Base-by-base conservation (phyloP, 176 grass and related monocot species). In the Oryza coarctata region DNA sequence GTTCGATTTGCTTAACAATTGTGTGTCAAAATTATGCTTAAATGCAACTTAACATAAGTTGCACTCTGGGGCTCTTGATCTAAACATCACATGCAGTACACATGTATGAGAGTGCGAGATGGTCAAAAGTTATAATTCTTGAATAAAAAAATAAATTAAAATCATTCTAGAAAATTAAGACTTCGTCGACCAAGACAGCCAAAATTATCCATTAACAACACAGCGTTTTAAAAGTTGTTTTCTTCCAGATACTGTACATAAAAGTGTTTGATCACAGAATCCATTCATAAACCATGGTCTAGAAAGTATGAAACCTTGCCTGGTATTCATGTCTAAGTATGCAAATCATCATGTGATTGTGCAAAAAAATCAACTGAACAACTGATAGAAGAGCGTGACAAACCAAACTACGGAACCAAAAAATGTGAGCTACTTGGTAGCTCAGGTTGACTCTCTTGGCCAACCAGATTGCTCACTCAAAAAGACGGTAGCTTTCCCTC, bases 351-450 rank as follows among this genome's bases (percentile, higher is more conserved):
- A 7, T 32, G 27, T 36, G 43, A 22, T 17, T 55, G 35, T 69
- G 12, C 44, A 41, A 41, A 68, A 65, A 14, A n/a, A 6, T 20
- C 26, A 58, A 39, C 29, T 36, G 12, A 50, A 65, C n/a, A 55
- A 26, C 41, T 55, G 18, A 66, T 45, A 9, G 30, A 80, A 74
- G 61, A 58, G 77, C 61, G 26, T 74, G 84, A 58, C 3, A 36
- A 65, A 65, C 49, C 12, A 47, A 63, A 63, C 23, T 12, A 64
- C 63, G 11, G 12, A 73, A 50, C 40, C 27, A 36, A 29, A 71
- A 17, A 25, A 14, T 26, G 13, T 77, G n/a, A 18, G 20, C 65
- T 1, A 50, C 34, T 67, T 32, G 33, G 34, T 71, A 81, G 14
- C 34, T 47, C 10, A 86, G 62, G 25, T 71, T 81, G 50, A 71